Percentiles rank a stretch among this genome's conserved stretches.
These are phyloP conservation scores for Sporothrix pallida DNA, from an alignment of 2,329 filamentous ascomycete species.

Conservation along the genomic window DNA sequence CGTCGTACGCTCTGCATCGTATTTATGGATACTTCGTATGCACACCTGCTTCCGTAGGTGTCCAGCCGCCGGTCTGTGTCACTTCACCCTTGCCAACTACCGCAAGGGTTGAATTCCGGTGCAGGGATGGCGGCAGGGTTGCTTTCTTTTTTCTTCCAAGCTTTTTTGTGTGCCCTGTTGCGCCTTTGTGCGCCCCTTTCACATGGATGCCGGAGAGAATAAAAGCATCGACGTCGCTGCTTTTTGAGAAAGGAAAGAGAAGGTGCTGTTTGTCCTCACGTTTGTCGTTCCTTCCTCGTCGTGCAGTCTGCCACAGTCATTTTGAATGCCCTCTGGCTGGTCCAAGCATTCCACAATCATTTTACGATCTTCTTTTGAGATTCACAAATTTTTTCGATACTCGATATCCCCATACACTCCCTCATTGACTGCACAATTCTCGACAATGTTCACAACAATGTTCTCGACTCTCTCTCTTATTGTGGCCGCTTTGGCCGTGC, in stretches of 20 bases:
- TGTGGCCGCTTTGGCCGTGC: conserved; percentile 5
- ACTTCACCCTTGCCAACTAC: neutral
- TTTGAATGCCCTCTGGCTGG: conserved; percentile 27
- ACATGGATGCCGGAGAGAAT: neutral
- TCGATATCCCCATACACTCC: neutral
- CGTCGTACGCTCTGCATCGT: neutral
- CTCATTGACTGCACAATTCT: neutral
- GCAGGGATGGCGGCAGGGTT: neutral
- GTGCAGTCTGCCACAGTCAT: conserved; percentile 18
- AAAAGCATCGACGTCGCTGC: conserved; percentile 7
- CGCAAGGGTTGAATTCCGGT: neutral
- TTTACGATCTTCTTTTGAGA: neutral
- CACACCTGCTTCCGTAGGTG: neutral
- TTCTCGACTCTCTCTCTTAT: conserved; percentile 16
- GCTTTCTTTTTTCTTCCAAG: neutral
- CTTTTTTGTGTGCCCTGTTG: neutral
- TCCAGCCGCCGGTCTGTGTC: neutral
- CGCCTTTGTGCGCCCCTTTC: neutral
- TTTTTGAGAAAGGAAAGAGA: neutral
- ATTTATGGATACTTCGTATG: too few species aligned
- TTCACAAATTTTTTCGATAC: too few species aligned
- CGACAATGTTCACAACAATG: neutral
- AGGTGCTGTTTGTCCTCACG: neutral
- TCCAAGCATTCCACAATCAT: conserved; percentile 13
- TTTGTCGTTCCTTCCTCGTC: conserved; percentile 17